Evolutionary conservation across 1,284 basidiomycete genomes (phyloP).

Genomic region (Sporisorium graminicola): DNA sequence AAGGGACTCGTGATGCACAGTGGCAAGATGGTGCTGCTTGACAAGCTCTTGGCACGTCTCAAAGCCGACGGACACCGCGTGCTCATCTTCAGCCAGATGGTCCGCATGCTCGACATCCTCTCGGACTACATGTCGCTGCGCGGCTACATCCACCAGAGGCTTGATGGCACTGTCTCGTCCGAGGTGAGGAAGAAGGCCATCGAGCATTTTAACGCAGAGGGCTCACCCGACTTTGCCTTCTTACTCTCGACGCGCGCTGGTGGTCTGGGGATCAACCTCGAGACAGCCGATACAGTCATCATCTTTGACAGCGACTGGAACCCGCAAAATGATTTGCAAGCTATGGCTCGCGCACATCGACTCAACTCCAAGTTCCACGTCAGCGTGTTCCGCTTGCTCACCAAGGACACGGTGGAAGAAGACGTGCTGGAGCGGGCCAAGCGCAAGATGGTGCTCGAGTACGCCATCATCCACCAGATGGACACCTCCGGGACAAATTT

Average conservation of each 20-base stretch:
- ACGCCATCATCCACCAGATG: conserved; percentile 99
- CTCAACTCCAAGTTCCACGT: conserved; percentile 85
- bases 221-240: conserved; percentile 76
- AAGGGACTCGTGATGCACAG: conserved; percentile 71
- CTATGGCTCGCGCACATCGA: conserved; percentile 89
- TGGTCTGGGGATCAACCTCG: conserved; percentile 69
- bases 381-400: conserved; percentile 95
- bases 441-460: conserved; percentile 99
- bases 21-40: conserved; percentile 73
- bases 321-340: conserved; percentile 97
- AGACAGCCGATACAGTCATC: conserved; percentile 97
- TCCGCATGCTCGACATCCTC: conserved; percentile 97
- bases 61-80: conserved; percentile 72
- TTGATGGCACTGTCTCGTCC: conserved; percentile 82
- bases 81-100: conserved; percentile 88
- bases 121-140: conserved; percentile 94
- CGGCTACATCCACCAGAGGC: conserved; percentile 84
- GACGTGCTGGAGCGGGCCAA: conserved; percentile 97
- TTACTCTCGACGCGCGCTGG: conserved; percentile 67
- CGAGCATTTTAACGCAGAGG: conserved; percentile 81
- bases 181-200: conserved; percentile 87
- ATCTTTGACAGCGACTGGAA: conserved; percentile 93
- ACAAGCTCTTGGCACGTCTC: conserved; percentile 71
- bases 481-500: conserved; percentile 98
- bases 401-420: conserved; percentile 99